Percentiles rank a stretch among this genome's conserved stretches.
Conservation (phyloP, 169 alveolate species). For the Plasmodium billcollinsi region DNA sequence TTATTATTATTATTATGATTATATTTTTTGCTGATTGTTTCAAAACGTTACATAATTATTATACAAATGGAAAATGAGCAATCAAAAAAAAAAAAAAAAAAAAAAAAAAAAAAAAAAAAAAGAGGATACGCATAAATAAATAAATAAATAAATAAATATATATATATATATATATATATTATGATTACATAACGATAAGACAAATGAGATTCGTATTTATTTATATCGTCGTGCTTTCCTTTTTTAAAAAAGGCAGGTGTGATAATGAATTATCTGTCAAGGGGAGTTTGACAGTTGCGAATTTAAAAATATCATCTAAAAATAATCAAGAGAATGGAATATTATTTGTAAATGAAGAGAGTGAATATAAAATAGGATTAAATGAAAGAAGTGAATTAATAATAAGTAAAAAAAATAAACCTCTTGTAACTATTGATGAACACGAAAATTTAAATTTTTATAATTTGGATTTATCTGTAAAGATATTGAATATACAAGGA, state of each 20-base stretch:
- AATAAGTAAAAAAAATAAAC: conserved; percentile 67
- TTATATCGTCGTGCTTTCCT: not conserved
- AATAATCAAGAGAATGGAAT: conserved; percentile 51
- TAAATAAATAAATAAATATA: too few species aligned
- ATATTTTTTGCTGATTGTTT: too few species aligned
- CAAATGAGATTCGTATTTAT: not conserved
- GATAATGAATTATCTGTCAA: conserved; percentile 36
- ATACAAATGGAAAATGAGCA: too few species aligned
- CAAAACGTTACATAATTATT: too few species aligned
- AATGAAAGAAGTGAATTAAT: conserved; percentile 34
- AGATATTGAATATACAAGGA: conserved; percentile 78
- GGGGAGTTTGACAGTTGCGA: conserved; percentile 58
- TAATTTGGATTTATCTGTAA: conserved; percentile 45
- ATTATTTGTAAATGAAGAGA: conserved; percentile 25
- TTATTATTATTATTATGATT: too few species aligned
- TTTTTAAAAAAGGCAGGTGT: not conserved
- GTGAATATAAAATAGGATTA: conserved; percentile 52
- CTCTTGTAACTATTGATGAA: conserved; percentile 61
- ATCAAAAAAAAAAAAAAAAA: too few species aligned
- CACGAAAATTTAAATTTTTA: conserved; percentile 54
- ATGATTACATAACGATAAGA: too few species aligned
- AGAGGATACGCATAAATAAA: too few species aligned
- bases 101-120: too few species aligned
- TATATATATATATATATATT: too few species aligned
- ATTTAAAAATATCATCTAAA: conserved; percentile 52